A percentile compares a stretch with the other conserved stretches of the same genome.
These are phyloP conservation scores for Starmerella floris DNA, from an alignment of 805 yeast species.

Conservation along the genomic window DNA sequence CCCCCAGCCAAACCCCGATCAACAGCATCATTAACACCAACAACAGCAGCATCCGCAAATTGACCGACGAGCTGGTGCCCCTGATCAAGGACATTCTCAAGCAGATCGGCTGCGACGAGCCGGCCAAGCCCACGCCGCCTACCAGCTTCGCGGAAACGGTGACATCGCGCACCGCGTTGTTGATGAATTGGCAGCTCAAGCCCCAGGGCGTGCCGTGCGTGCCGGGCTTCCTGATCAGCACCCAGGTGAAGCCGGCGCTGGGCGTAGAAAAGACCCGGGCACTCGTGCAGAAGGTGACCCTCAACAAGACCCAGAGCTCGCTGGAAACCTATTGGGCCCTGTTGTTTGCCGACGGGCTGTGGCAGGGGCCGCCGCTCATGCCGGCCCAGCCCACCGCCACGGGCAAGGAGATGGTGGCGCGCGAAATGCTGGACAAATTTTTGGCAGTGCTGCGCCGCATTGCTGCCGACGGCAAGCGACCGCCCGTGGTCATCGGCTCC, in stretches of 20 bases:
- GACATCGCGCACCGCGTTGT: neutral
- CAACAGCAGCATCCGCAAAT: neutral
- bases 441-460: neutral
- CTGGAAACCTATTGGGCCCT: conserved; percentile 12
- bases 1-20: too few species aligned
- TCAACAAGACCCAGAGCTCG: neutral
- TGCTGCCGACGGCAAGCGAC: neutral
- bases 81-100: conserved; percentile 1
- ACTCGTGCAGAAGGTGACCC: conserved; percentile 6
- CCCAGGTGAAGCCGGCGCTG: conserved; percentile 8
- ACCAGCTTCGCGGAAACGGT: neutral
- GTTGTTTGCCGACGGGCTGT: conserved; percentile 13
- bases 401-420: neutral
- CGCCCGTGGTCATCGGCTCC: neutral
- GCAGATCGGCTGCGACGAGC: conserved; percentile 1
- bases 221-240: conserved; percentile 2
- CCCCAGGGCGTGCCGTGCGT: conserved; percentile 16
- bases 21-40: neutral
- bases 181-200: conserved; percentile 15
- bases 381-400: neutral
- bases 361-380: neutral
- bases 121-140: conserved; percentile 1
- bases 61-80: conserved; percentile 1
- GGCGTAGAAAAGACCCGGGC: conserved; percentile 6
- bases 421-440: neutral